Base-by-base conservation (phyloP, 2,329 filamentous ascomycete genomes). In the Magnaporthales sp. region DNA sequence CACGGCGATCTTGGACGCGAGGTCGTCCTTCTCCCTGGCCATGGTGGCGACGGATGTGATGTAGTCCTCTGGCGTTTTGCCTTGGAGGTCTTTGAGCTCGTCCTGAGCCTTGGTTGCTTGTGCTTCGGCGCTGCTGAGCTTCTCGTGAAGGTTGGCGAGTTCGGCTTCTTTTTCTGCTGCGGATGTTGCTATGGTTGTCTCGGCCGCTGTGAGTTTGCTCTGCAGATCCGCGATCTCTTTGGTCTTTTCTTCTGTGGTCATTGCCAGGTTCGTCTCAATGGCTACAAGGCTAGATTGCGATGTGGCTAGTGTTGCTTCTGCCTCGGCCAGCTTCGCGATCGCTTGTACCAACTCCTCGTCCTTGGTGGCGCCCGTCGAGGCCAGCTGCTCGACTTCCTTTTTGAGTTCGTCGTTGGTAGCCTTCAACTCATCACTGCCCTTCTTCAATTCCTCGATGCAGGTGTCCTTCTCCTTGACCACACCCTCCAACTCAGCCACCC, bases 401-500 rank as follows among this genome's bases (percentile, higher is more conserved):
- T 66, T 31, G 6, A 58, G 30, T 4, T 31, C 30, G 1, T 61
- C 62, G 22, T 32, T 31, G 24, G 29, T 64, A 5, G n/a, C n/a
- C 22, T 24, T 32, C 30, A 65, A 15, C 9, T 64, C 62, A 6
- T 61, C 31, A 11, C 31, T 60, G 29, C 66, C 61, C 13, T 66
- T 63, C 19, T 54, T 63, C 22, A 67, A 27, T 1, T 38, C 56
- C 15, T 9, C 30, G 22, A 67, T 60, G 3, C 65, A 54, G 8
- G 7, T n/a, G 24, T 65, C 63, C 27, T 65, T 65, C 19, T 65
- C 63, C 24, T 27, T 54, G 19, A 27, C 31, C 11, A 54, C 46
- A 10, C 56, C 32, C 13, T 62, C 64, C 22, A 67, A 29, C 63
- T 70, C 62, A 4, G 46, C 60, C 9, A 65, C 32, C 63, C 66